Base-by-base conservation (phyloP, 2,329 filamentous ascomycete species). In the Annulohypoxylon truncatum region DNA sequence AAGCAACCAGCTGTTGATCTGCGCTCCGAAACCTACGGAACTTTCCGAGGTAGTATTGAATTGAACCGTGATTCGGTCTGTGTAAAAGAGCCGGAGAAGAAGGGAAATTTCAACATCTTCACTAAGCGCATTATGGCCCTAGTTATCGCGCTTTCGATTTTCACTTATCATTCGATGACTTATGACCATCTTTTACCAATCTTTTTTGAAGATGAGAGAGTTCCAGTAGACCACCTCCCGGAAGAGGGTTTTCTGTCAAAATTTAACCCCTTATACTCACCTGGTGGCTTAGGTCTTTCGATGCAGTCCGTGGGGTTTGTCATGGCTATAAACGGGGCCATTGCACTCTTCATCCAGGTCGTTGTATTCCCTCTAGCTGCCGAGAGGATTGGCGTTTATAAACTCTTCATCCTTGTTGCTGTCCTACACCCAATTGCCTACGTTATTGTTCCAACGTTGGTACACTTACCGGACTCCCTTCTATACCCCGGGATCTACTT, bases 111-210 rank as follows among this genome's bases (percentile, higher is more conserved):
- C 61, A 82, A 75, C 72, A 82, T 86, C 65, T 87, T 85, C 78
- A 83, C 81, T 77, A 83, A 83, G 78, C 87, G 86, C 40, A 89
- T 97, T 65, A 82, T 92, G 70, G 89, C 92, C 78, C 87, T 97
- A 56, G 89, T 96, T 38, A 75, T 93, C n/a, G 91, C 94, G 1
- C 82, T 97, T 50, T 92, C 91, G 46, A 92, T 97, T 68, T 97
- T 97, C 81, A 96, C 93, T 3, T 97, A 97, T 77, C 94, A 97
- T 79, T 93, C 91, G 35, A 97, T 97, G 94, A 94, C 92, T 0
- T 97, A 93, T 79, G 95, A 97, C 75, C 92, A 97, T 76, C 85
- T 97, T 0, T 84, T 97, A 57, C 94, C 94, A 6, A 97, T 97
- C 64, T 97, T 97, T 80, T 88, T 97, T 54, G 94, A 97, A 77